A percentile compares a stretch with the other conserved stretches of the same genome.
phyloP scores from a whole-genome alignment of 2,329 filamentous ascomycete genomes.

The Incumbomyces delicatus region DNA sequence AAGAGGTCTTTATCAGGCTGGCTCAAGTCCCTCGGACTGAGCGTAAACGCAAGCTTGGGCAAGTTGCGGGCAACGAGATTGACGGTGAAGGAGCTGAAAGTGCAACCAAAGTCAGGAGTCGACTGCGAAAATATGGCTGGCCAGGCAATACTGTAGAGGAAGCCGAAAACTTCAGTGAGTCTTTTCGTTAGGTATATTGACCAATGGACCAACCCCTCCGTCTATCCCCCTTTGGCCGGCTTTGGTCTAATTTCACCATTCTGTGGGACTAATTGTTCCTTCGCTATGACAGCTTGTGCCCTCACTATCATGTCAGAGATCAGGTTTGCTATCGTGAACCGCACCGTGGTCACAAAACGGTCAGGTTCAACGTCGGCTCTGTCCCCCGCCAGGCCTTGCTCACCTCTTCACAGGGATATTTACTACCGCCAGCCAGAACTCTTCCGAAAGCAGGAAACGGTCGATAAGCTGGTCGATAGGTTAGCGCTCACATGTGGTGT shows the following conservation, averaged over 20 bases:
- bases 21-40: conserved; percentile 23
- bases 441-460: conserved; percentile 47
- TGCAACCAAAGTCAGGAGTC: conserved; percentile 18
- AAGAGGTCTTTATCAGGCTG: conserved; percentile 21
- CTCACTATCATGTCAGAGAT: conserved; percentile 44
- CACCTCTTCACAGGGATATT: conserved; percentile 43
- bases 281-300: conserved; percentile 16
- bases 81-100: conserved; percentile 18
- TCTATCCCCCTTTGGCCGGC: no score
- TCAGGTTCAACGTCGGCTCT: conserved; percentile 17
- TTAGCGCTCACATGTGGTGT: conserved; percentile 51
- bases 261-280: no score
- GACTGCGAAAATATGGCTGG: conserved; percentile 36
- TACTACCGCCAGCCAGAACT: conserved; percentile 53
- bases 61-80: neutral
- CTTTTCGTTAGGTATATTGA: neutral
- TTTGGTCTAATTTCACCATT: no score
- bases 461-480: conserved; percentile 52
- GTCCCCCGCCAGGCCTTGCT: neutral
- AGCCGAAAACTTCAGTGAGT: conserved; percentile 48
- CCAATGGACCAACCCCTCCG: no score
- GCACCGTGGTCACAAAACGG: conserved; percentile 48
- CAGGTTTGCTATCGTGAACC: conserved; percentile 40
- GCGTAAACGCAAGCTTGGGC: neutral
- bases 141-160: conserved; percentile 47